Evolutionary conservation across 2,329 filamentous ascomycete genomes (phyloP).

Genomic region (Epichloe amarillans): DNA sequence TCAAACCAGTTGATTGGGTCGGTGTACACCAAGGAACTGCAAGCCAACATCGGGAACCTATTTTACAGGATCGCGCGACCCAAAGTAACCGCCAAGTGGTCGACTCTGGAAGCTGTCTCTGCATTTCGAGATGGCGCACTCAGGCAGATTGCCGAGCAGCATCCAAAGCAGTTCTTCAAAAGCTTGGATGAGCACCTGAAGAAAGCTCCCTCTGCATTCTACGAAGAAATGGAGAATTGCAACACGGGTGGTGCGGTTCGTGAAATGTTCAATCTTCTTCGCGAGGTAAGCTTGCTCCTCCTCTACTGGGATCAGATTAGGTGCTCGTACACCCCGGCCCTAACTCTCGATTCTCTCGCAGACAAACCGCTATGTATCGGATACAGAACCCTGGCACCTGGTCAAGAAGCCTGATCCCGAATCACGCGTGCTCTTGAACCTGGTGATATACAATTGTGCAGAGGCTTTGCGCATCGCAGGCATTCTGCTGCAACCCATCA

Average conservation of each 20-base stretch:
- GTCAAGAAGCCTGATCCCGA: conserved; percentile 23
- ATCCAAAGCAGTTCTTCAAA: conserved; percentile 8
- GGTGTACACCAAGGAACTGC: conserved; percentile 68
- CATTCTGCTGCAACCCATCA: conserved; percentile 82
- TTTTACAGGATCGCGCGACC: conserved; percentile 54
- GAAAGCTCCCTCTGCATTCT: conserved; percentile 17
- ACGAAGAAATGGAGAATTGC: conserved; percentile 46
- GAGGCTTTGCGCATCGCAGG: conserved; percentile 69
- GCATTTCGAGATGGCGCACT: conserved; percentile 16
- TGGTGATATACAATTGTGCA: conserved; percentile 54
- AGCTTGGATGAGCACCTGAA: conserved; percentile 16
- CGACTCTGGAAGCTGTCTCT: conserved; percentile 43
- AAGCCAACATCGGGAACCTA: conserved; percentile 69
- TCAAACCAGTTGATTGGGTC: conserved; percentile 63
- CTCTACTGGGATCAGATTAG: too few species aligned
- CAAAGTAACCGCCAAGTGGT: conserved; percentile 45
- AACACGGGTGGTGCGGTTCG: conserved; percentile 54
- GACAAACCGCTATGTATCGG: conserved; percentile 38
- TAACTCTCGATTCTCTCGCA: conserved; percentile 6
- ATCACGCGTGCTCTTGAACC: conserved; percentile 32
- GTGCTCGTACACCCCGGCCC: too few species aligned
- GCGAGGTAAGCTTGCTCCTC: conserved; percentile 33
- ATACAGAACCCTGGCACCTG: conserved; percentile 55
- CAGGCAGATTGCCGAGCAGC: neutral
- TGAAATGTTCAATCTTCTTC: conserved; percentile 47